Conservation (phyloP, 2,329 filamentous ascomycete genomes). For the Fusarium sp. region DNA sequence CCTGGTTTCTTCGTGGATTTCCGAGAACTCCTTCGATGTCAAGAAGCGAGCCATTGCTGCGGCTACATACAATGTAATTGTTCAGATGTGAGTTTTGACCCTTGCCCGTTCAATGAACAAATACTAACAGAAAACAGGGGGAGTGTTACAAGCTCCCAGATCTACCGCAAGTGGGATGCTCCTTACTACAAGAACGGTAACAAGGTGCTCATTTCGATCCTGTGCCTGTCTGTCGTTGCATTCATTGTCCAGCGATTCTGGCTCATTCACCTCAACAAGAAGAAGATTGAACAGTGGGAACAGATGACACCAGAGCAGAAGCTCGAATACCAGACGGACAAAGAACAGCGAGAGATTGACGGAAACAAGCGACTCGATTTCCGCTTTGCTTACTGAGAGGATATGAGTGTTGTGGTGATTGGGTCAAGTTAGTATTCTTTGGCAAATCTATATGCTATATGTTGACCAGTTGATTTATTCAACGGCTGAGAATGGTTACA, state of each 20-base stretch:
- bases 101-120: fast-evolving
- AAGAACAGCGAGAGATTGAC: constrained; percentile 54
- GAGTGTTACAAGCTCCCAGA: constrained; percentile 54
- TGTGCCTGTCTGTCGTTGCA: constrained; percentile 57
- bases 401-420: background rate
- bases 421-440: background rate
- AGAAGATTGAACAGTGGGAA: constrained; percentile 58
- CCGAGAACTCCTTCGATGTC: constrained; percentile 59
- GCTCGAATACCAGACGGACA: constrained; percentile 56
- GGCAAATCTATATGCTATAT: background rate
- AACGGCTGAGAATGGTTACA: background rate
- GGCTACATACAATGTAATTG: constrained; percentile 59
- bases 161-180: constrained; percentile 61
- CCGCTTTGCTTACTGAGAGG: constrained; percentile 55
- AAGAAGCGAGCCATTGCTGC: constrained; percentile 60
- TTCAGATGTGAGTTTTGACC: constrained; percentile 48
- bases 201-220: constrained; percentile 63
- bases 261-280: constrained; percentile 57
- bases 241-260: constrained; percentile 61
- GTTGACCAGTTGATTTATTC: background rate
- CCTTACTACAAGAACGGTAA: constrained; percentile 68
- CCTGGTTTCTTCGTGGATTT: constrained; percentile 60
- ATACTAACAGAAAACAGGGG: constrained; percentile 42
- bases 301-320: constrained; percentile 56
- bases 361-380: constrained; percentile 63